Base-by-base conservation (phyloP, 139 green algal genomes). In the Ulvella scutata region DNA sequence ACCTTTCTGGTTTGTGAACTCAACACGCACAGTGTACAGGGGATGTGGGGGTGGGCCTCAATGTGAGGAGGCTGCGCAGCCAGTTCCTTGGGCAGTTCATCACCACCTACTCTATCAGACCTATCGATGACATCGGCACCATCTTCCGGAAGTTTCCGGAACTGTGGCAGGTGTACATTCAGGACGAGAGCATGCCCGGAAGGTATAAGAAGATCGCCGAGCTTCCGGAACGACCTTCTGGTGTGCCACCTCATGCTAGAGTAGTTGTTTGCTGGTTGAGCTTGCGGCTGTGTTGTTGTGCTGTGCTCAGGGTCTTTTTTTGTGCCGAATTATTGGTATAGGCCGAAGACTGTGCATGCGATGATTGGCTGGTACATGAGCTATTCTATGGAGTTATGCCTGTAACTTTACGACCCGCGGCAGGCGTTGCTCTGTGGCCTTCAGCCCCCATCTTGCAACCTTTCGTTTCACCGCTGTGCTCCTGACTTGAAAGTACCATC, bases 31-130 rank as follows among this genome's bases (percentile, higher is more conserved):
- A n/a, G n/a, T n/a, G n/a, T 59, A 94, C 88, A 79, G 93, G 92
- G 10, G 94, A 99, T 60, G 91, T 97, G 38, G 94, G 94, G 3
- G 82, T 98, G 33, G 94, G 94, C 4, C 80, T 99, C 40, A 97
- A 93, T 74, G 84, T 94, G 38, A 85, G 94, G 26, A 84, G 92
- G 39, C 81, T 96, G 82, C 82, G 84, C 28, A 79, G 92, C 21
- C 72, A 80, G 13, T 96, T 97, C 80, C 79, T 93, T n/a, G 76
- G 76, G 13, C 79, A 77, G n/a, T 97, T 98, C 82, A 80, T 76
- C 38, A 85, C 89, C 23, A 90, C 87, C 38, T 98, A 98, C 85
- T 91, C 80, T 2, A 77, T 98, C 75, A 80, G 93, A 7, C 94
- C 94, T 9, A 85, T 98, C 35, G 82, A 78, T 3, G 84, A 89